Base-by-base conservation (phyloP, 2,329 filamentous ascomycete genomes). In the Pyrenophora teres region DNA sequence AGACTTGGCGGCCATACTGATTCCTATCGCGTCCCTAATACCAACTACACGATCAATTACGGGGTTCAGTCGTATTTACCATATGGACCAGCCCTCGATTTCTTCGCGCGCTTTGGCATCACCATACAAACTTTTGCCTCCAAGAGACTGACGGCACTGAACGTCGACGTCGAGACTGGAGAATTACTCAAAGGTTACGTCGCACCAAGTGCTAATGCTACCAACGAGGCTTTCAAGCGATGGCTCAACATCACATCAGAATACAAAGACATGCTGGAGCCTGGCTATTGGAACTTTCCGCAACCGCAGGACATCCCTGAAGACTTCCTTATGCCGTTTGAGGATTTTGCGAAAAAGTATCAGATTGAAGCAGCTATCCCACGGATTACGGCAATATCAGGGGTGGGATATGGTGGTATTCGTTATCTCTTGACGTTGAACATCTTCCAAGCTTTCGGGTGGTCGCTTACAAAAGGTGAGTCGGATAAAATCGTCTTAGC, bases 1-100 rank as follows among this genome's bases (percentile, higher is more conserved):
- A 56, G 46, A 18, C 63, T 82, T 54, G 81, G 80, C 16, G 81
- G 81, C 3, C 79, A 82, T 53, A 76, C 78, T 9, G 69, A 77
- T 33, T 81, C 78, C 8, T 82, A 79, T 57, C 69, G 62, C 3
- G 76, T 76, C 33, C 68, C 73, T 12, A 42, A 40, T 0, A 75
- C 72, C 4, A 67, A 68, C 13, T 48, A 54, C 1, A 67, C 64
- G 1, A 47, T 74, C 46, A 71, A 79, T 49, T 72, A 68, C 51
- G 75, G 75, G 7, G 76, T 77, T 3, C 50, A 69, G 13, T 59
- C 77, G 31, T 76, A 75, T n/a, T 63, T 71, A n/a, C 75, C 78
- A 49, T 71, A 74, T 36, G 65, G 72, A 16, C 68, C 74, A 6
- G 76, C 78, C 5, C 56, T 57, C 10, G 67, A 72, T 21, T 82